Conservation (phyloP, 2,329 filamentous ascomycete species). For the Acarospora socialis region DNA sequence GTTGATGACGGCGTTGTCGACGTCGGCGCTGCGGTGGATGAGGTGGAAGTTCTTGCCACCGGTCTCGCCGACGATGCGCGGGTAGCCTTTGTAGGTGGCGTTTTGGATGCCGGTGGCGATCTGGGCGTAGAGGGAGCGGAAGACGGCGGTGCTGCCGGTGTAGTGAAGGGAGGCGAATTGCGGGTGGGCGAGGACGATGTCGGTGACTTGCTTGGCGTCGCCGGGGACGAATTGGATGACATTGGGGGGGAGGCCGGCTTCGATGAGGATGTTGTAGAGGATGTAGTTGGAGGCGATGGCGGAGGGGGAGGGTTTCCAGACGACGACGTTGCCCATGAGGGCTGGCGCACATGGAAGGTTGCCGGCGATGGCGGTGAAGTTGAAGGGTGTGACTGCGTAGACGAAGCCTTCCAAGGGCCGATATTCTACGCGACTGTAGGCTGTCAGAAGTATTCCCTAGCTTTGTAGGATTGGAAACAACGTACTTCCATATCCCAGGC, state of each 20-base stretch:
- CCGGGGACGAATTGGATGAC: slow-evolving; percentile 92
- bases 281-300: slow-evolving; percentile 87
- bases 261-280: slow-evolving; percentile 75
- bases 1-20: slow-evolving; percentile 65
- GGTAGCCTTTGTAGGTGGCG: slow-evolving; percentile 71
- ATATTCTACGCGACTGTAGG: slow-evolving; percentile 61
- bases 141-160: slow-evolving; percentile 83
- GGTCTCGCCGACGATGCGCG: slow-evolving; percentile 78
- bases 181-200: slow-evolving; percentile 57
- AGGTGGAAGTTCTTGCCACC: slow-evolving; percentile 92
- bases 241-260: slow-evolving; percentile 76
- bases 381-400: slow-evolving; percentile 88
- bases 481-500: slow-evolving; percentile 70
- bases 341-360: slow-evolving; percentile 75
- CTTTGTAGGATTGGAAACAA: slow-evolving; percentile 4
- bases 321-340: slow-evolving; percentile 81
- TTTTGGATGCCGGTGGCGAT: slow-evolving; percentile 71
- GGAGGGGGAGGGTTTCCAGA: slow-evolving; percentile 91
- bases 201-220: slow-evolving; percentile 70
- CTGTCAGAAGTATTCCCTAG: slow-evolving; percentile 1
- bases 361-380: slow-evolving; percentile 89
- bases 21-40: slow-evolving; percentile 60
- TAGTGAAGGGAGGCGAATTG: slow-evolving; percentile 88
- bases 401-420: slow-evolving; percentile 87
- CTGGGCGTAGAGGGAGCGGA: slow-evolving; percentile 74